Percentiles rank a stretch among this genome's conserved stretches.
phyloP scores from a whole-genome alignment of 371 early-diverging fungal genomes.

The Actinomortierella ambigua region DNA sequence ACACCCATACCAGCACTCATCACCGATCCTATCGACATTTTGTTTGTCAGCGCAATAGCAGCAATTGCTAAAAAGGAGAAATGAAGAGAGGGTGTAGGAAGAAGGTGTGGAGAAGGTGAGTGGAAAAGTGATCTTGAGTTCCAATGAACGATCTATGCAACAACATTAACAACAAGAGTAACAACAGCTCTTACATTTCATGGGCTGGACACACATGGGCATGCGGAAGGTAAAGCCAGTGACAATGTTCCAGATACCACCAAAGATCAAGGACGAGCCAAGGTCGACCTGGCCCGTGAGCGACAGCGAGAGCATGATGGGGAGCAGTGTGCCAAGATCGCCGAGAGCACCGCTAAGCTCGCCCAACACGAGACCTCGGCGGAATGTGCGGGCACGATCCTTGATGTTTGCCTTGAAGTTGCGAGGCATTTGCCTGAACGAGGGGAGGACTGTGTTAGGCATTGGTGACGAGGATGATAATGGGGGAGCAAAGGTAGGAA shows the following conservation, averaged over 20 bases:
- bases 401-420: constrained; percentile 15
- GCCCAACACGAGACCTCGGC: constrained; percentile 20
- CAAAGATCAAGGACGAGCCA: constrained; percentile 84
- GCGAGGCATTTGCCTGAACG: constrained; percentile 3
- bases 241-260: constrained; percentile 87
- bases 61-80: constrained; percentile 69
- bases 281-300: constrained; percentile 77
- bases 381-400: constrained; percentile 25
- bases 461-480: not conserved
- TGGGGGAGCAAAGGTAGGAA: constrained; percentile 19
- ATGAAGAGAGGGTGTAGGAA: constrained; percentile 2
- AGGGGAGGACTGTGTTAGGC: not conserved
- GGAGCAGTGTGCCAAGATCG: constrained; percentile 88
- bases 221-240: constrained; percentile 79
- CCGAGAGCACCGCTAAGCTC: constrained; percentile 79
- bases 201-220: constrained; percentile 88
- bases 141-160: not conserved
- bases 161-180: not conserved
- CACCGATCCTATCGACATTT: constrained; percentile 72
- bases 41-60: constrained; percentile 76
- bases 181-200: constrained; percentile 66
- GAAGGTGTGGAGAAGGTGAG: constrained; percentile 6
- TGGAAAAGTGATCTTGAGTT: not conserved
- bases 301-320: constrained; percentile 84
- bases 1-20: constrained; percentile 83